These are phyloP conservation scores for Fragaria ananassa DNA, from an alignment of 306 rosid genomes.

Conservation along the genomic window DNA sequence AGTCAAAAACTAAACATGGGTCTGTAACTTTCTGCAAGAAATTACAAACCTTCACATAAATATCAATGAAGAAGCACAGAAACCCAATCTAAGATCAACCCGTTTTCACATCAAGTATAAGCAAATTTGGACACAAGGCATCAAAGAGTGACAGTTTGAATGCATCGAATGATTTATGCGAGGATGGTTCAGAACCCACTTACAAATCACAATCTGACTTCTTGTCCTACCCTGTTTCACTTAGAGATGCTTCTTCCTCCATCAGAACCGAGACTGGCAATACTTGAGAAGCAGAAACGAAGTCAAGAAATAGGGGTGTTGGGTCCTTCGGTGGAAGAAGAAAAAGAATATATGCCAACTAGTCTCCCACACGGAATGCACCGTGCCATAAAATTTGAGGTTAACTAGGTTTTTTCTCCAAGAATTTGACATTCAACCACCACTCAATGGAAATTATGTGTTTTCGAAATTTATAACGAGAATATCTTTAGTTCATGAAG, in stretches of 20 bases:
- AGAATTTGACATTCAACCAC: too few relatives aligned
- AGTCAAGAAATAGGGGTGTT: background rate
- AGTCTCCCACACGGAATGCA: background rate
- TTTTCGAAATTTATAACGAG: too few relatives aligned
- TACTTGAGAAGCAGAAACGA: background rate
- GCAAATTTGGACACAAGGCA: background rate
- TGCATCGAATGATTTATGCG: background rate
- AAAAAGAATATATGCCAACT: background rate
- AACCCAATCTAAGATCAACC: background rate
- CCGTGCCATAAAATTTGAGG: background rate
- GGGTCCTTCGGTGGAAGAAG: background rate
- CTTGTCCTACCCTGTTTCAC: background rate
- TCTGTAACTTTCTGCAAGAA: background rate
- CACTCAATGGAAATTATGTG: too few relatives aligned
- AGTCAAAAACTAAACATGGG: background rate
- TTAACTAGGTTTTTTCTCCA: too few relatives aligned
- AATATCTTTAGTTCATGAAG: too few relatives aligned
- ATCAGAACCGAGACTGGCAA: background rate
- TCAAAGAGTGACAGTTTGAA: background rate
- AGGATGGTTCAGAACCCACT: conserved; percentile 2
- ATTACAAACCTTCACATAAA: background rate
- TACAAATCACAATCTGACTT: background rate
- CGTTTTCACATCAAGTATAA: background rate
- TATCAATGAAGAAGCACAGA: background rate
- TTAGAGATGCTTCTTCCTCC: background rate